phyloP scores from a whole-genome alignment of 331 rosid genomes.

The Malus hybrid region DNA sequence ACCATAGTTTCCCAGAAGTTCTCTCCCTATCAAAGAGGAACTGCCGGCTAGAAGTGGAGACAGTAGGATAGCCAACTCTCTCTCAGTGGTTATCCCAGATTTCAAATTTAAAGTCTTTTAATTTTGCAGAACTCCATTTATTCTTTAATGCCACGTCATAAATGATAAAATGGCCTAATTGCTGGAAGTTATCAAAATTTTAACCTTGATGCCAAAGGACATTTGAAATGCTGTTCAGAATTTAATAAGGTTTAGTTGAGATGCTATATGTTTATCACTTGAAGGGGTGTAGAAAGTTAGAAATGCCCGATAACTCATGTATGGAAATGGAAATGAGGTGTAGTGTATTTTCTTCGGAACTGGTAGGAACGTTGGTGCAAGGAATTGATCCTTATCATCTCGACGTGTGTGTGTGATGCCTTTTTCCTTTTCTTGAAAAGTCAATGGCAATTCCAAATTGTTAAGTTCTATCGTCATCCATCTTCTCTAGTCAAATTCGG shows the following conservation, averaged over 20 bases:
- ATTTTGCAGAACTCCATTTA: neutral
- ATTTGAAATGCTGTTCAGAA: neutral
- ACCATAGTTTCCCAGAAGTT: too few species aligned
- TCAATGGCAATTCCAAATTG: too few species aligned
- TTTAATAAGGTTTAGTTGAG: neutral
- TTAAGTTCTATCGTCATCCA: too few species aligned
- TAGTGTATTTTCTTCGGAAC: neutral
- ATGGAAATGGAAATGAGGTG: neutral
- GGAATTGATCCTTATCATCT: neutral
- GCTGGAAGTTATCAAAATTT: neutral
- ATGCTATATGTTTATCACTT: neutral
- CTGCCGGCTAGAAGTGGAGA: too few species aligned
- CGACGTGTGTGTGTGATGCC: neutral
- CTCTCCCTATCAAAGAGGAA: too few species aligned
- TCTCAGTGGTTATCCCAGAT: neutral
- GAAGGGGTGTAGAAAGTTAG: neutral
- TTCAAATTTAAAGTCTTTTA: too few species aligned
- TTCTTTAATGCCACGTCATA: neutral
- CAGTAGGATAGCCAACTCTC: neutral
- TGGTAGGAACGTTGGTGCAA: neutral
- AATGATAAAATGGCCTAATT: neutral
- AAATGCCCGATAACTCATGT: neutral
- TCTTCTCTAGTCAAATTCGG: too few species aligned
- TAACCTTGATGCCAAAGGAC: neutral
- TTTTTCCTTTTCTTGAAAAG: too few species aligned